phyloP scores from a whole-genome alignment of 352 stramenopile species.

The Pythium periplocum region DNA sequence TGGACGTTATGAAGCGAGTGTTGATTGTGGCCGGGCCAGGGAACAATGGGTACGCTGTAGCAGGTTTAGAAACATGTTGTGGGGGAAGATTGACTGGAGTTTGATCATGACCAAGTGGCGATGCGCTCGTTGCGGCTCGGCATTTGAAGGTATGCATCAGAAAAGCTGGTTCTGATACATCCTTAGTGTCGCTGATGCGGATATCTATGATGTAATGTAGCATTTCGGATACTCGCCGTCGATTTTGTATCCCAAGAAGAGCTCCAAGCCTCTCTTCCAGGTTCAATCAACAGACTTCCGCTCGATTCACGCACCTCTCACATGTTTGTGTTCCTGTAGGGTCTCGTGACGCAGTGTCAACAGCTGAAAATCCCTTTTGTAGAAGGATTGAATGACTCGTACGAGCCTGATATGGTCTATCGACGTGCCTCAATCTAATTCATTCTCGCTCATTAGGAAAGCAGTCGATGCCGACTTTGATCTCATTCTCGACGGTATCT shows the following conservation, averaged over 20 bases:
- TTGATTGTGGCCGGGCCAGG: conserved; percentile 95
- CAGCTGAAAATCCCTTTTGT: conserved; percentile 80
- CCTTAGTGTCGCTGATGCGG: not conserved
- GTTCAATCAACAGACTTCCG: conserved; percentile 15
- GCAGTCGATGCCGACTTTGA: conserved; percentile 66
- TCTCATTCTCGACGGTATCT: conserved; percentile 97
- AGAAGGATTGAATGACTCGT: conserved; percentile 38
- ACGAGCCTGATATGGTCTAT: not conserved
- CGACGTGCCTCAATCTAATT: too few relatives aligned
- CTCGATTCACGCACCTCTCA: too few relatives aligned
- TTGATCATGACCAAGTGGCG: conserved; percentile 53
- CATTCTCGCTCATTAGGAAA: conserved; percentile 15
- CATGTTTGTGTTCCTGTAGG: conserved; percentile 17
- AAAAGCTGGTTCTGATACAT: not conserved
- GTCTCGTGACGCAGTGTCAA: conserved; percentile 70
- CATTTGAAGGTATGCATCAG: conserved; percentile 84
- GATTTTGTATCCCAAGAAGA: conserved; percentile 95
- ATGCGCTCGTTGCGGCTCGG: conserved; percentile 97
- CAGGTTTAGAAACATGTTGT: not conserved
- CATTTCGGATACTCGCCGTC: conserved; percentile 95
- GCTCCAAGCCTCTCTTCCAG: conserved; percentile 71
- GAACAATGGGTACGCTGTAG: conserved; percentile 92
- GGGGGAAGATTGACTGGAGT: not conserved
- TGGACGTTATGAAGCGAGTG: conserved; percentile 37
- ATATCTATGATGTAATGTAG: conserved; percentile 12